Evolutionary conservation across 345 rosid species (phyloP).

Genomic region (Tarenaya hassleriana): DNA sequence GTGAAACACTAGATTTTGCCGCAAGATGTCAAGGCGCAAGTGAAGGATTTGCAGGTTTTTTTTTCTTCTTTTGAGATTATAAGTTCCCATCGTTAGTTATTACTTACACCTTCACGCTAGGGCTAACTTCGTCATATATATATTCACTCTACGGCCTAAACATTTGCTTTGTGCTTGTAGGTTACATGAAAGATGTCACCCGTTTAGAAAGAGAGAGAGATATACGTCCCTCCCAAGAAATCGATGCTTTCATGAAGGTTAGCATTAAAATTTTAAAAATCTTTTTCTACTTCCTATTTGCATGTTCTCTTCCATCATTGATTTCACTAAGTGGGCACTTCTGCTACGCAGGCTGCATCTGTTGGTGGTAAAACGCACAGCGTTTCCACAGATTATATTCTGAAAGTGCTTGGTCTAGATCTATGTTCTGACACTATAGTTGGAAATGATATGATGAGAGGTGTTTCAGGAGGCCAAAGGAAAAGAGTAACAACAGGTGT

Average conservation of each 20-base stretch:
- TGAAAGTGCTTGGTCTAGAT: slow-evolving; percentile 89
- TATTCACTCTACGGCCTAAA: too few species aligned
- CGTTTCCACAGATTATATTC: slow-evolving; percentile 72
- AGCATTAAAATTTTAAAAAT: slow-evolving; percentile 17
- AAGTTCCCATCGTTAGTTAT: too few species aligned
- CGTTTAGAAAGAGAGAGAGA: slow-evolving; percentile 65
- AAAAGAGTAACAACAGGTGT: slow-evolving; percentile 92
- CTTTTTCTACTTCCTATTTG: too few species aligned
- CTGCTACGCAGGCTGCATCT: slow-evolving; percentile 88
- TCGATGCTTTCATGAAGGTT: slow-evolving; percentile 98
- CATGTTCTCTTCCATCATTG: too few species aligned
- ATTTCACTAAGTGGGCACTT: too few species aligned
- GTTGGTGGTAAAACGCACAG: slow-evolving; percentile 68
- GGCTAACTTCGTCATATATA: too few species aligned
- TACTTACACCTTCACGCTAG: too few species aligned
- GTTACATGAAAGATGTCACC: slow-evolving; percentile 53
- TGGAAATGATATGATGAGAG: slow-evolving; percentile 93
- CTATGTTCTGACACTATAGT: slow-evolving; percentile 79
- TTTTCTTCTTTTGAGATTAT: neutral
- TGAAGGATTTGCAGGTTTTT: slow-evolving; percentile 69
- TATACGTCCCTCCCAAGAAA: slow-evolving; percentile 64
- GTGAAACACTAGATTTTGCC: slow-evolving; percentile 91
- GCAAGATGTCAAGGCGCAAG: slow-evolving; percentile 90
- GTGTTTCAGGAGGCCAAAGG: slow-evolving; percentile 93
- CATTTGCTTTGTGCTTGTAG: slow-evolving; percentile 31